Base-by-base conservation (phyloP, 2,329 filamentous ascomycete species). In the Beauveria rudraprayagi region DNA sequence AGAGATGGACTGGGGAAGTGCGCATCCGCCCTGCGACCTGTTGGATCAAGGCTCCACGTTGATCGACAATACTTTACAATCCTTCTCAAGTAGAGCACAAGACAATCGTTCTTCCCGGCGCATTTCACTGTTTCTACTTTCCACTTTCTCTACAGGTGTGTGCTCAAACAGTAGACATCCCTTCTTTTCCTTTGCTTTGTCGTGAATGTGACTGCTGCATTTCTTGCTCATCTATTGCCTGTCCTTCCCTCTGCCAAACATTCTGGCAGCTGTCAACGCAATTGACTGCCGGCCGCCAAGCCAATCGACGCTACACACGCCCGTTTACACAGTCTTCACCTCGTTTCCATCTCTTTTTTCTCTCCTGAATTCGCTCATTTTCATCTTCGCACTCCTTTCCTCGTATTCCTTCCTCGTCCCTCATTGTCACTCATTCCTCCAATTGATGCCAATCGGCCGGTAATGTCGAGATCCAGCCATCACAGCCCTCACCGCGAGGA, bases 401-500 rank as follows among this genome's bases (percentile, higher is more conserved):
- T 34, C 24, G n/a, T 46, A 17, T 54, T 54, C 17, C n/a, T n/a
- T 5, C 22, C 43, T 16, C 17, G 22, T 17, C 14, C 40, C 44
- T 48, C 28, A 14, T 34, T 56, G 4, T 19, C 34, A 48, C 54
- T 40, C 3, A 14, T 57, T 26, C 22, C 24, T 44, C 17, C 59
- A 44, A 57, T 43, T 37, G 53, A 56, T 56, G 52, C 48, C 43
- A 22, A n/a, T 7, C 52, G 6, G 48, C 26, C 41, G 22, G 60
- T 60, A 34, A 60, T 60, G 57, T 60, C 57, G 14, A 26, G 16
- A n/a, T 34, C 11, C 11, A 53, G 26, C 28, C 26, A 56, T 8
- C 44, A 61, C 22, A 43, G 24, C 24, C 52, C 59, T 56, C 52
- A 7, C 22, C 34, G 74, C 56, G 76, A 80, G 69, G 79, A 81